These are phyloP conservation scores for Cryphonectria parasitica DNA, from an alignment of 2,329 filamentous ascomycete species.

Conservation along the genomic window DNA sequence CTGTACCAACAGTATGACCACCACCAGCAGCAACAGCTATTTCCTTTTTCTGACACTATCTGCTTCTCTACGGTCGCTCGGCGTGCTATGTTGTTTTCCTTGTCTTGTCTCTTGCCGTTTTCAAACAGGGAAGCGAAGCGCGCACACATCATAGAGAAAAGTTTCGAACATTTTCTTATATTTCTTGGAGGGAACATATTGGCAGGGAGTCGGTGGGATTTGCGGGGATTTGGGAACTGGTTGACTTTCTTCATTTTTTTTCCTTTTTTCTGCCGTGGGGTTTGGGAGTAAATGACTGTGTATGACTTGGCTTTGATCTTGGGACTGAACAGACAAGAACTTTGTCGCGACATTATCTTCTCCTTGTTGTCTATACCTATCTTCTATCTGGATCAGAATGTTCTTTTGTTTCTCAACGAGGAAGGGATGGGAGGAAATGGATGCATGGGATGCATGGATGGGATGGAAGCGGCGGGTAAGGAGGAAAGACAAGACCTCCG, in stretches of 20 bases:
- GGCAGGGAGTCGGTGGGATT: neutral
- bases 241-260: neutral
- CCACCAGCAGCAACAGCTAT: neutral
- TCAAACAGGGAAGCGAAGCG: neutral
- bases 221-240: neutral
- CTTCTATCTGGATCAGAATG: neutral
- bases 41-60: neutral
- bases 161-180: neutral
- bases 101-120: neutral
- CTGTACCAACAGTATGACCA: neutral
- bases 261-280: neutral
- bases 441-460: neutral
- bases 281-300: neutral
- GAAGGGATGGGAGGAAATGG: neutral
- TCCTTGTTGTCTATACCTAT: constrained; percentile 2
- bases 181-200: neutral
- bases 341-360: neutral
- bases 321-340: constrained; percentile 1
- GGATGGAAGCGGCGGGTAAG: neutral
- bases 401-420: neutral
- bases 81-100: neutral
- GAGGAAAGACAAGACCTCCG: neutral
- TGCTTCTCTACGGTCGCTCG: neutral
- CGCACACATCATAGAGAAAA: constrained; percentile 4
- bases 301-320: neutral